Evolutionary conservation across 371 early-diverging fungal species (phyloP), one percentile per base, ranked within the genome.

Genomic region (Zychaea mexicana): DNA sequence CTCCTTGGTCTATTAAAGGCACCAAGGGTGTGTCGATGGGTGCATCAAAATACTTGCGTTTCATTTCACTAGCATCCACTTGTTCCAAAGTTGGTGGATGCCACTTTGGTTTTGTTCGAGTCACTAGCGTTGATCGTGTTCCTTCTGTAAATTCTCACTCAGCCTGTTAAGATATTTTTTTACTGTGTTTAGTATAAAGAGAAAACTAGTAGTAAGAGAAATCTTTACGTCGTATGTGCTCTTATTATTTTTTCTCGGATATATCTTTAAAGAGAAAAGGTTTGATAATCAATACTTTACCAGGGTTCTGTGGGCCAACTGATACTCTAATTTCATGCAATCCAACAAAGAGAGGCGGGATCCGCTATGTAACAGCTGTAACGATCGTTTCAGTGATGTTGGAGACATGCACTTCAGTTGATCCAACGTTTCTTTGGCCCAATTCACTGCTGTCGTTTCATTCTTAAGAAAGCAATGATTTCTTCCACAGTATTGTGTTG

Each of bases 271-370:
- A n/a, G n/a, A n/a, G n/a, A n/a, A n/a, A n/a, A n/a, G n/a, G n/a
- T n/a, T n/a, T n/a, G n/a, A n/a, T n/a, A n/a, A 42, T 17, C 15
- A 42, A 42, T 15, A 42, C 13, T 15, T 42, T 42, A 42, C 42
- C 42, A 42, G 13, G n/a, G 42, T 12, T 42, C 42, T 7, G n/a
- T n/a, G 13, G 4, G 0, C 71, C 77, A 4, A 68, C 22, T 85
- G 83, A 65, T 89, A 93, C 77, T 98, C 98, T 89, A 94, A 88
- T 61, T 84, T 71, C 77, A 97, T 91, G 65, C 93, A 94, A 54
- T 88, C 82, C 9, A 85, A 85, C 69, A 98, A 85, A 33, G 81
- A 77, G 64, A 88, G 66, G 22, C 79, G 69, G 45, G 74, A 74
- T 27, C 95, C 98, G 15, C 74, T 73, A 31, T 94, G 88, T 38